A percentile compares a stretch with the other conserved stretches of the same genome.
Evolutionary conservation across 2,329 filamentous ascomycete genomes (phyloP).

Genomic region (Monosporascus sp.): DNA sequence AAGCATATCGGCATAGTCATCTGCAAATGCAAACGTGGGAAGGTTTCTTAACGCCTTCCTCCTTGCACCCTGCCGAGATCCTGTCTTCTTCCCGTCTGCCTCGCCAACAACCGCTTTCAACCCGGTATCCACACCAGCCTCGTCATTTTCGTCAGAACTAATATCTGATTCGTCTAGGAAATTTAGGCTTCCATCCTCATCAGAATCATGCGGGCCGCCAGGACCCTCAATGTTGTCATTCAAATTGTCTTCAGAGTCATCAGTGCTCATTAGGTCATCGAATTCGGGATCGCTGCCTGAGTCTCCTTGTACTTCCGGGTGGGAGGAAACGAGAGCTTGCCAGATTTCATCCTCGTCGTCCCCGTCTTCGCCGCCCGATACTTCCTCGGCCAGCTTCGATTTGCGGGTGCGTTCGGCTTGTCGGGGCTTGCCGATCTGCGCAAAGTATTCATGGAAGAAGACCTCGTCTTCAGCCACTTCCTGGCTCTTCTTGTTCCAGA

Average conservation of each 20-base stretch:
- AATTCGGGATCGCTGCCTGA: constrained; percentile 45
- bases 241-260: constrained; percentile 43
- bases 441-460: constrained; percentile 98
- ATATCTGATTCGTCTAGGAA: constrained; percentile 28
- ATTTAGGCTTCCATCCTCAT: constrained; percentile 29
- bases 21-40: constrained; percentile 86
- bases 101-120: constrained; percentile 34
- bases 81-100: constrained; percentile 36
- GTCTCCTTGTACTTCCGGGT: constrained; percentile 69
- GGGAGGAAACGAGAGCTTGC: constrained; percentile 79
- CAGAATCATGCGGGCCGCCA: constrained; percentile 39
- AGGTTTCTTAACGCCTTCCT: constrained; percentile 82
- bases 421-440: constrained; percentile 58
- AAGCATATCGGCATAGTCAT: constrained; percentile 87
- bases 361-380: constrained; percentile 31
- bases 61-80: constrained; percentile 48
- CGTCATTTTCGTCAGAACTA: constrained; percentile 35
- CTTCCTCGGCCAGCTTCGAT: constrained; percentile 49
- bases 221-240: constrained; percentile 35
- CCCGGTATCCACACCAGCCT: constrained; percentile 34
- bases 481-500: constrained; percentile 87
- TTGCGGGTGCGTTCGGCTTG: constrained; percentile 52
- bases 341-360: constrained; percentile 77
- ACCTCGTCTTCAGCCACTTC: constrained; percentile 87
- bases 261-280: constrained; percentile 34